These are phyloP conservation scores for Phaeomoniella chlamydospora DNA, from an alignment of 2,329 filamentous ascomycete genomes.

Conservation along the genomic window DNA sequence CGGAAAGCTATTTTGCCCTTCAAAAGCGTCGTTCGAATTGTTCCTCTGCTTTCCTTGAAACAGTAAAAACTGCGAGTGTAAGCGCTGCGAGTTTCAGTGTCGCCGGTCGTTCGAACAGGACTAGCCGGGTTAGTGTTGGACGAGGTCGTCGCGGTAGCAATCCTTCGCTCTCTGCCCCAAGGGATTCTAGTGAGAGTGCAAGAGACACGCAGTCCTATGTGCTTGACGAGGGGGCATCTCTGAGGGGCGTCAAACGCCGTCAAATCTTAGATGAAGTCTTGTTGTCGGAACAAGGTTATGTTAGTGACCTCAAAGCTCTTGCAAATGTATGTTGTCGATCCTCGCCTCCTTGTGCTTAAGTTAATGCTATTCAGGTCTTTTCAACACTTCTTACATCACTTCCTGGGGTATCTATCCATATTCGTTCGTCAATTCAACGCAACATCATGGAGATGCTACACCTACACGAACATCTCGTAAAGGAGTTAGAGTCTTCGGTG, in stretches of 20 bases:
- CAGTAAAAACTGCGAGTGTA: constrained; percentile 65
- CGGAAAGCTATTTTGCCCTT: constrained; percentile 18
- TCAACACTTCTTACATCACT: constrained; percentile 61
- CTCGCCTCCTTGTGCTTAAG: neutral
- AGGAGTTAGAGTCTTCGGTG: constrained; percentile 36
- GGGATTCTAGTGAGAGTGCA: constrained; percentile 45
- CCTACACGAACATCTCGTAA: constrained; percentile 69
- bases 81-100: constrained; percentile 63
- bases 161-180: constrained; percentile 51
- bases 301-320: constrained; percentile 73
- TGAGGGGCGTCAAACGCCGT: constrained; percentile 60
- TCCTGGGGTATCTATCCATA: constrained; percentile 46
- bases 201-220: constrained; percentile 26
- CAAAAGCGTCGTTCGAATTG: constrained; percentile 55
- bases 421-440: constrained; percentile 59
- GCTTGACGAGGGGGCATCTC: constrained; percentile 54
- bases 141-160: constrained; percentile 46
- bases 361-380: constrained; percentile 45
- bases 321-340: constrained; percentile 50
- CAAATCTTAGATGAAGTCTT: constrained; percentile 76
- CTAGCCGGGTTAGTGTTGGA: constrained; percentile 47
- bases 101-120: constrained; percentile 43
- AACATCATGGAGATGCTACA: constrained; percentile 69
- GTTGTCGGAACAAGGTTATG: constrained; percentile 73
- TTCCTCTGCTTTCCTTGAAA: constrained; percentile 67